Evolutionary conservation across 768 basidiomycete species (phyloP).

Genomic region (Obba rivulosa): DNA sequence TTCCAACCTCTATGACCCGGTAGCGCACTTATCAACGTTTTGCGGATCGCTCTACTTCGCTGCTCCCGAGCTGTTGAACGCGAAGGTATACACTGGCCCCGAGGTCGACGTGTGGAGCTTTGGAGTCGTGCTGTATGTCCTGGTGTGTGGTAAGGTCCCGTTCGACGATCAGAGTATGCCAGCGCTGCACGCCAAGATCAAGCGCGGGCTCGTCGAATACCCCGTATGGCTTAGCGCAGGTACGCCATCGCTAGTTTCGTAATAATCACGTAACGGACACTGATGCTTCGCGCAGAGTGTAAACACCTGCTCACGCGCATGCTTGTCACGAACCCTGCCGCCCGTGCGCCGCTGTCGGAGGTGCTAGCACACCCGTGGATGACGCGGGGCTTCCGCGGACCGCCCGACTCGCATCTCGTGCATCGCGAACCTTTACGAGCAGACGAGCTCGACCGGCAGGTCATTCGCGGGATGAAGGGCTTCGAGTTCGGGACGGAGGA

Average conservation of each 20-base stretch:
- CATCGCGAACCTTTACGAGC: constrained; percentile 84
- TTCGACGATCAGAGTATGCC: constrained; percentile 99
- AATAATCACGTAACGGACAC: background rate
- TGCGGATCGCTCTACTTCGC: constrained; percentile 99
- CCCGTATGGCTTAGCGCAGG: constrained; percentile 94
- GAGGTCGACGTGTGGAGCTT: constrained; percentile 99
- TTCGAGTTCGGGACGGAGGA: constrained; percentile 93
- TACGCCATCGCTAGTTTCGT: constrained; percentile 31
- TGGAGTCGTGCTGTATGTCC: constrained; percentile 94
- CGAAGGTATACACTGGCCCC: constrained; percentile 93
- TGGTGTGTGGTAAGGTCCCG: constrained; percentile 98
- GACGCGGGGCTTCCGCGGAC: constrained; percentile 75
- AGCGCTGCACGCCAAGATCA: constrained; percentile 97
- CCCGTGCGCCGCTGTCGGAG: constrained; percentile 78
- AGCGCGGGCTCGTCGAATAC: constrained; percentile 94
- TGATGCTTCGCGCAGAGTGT: constrained; percentile 61
- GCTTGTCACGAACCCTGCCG: constrained; percentile 90
- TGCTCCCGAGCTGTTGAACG: constrained; percentile 94
- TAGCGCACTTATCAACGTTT: constrained; percentile 82
- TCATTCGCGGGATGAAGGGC: constrained; percentile 88
- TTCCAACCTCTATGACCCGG: constrained; percentile 90
- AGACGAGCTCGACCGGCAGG: constrained; percentile 83
- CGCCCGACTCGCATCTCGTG: constrained; percentile 82
- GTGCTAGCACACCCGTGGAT: constrained; percentile 92
- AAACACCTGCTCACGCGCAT: constrained; percentile 90